These are phyloP conservation scores for Nicotiana obtusifolia DNA, from an alignment of 257 asterid genomes.

Conservation along the genomic window DNA sequence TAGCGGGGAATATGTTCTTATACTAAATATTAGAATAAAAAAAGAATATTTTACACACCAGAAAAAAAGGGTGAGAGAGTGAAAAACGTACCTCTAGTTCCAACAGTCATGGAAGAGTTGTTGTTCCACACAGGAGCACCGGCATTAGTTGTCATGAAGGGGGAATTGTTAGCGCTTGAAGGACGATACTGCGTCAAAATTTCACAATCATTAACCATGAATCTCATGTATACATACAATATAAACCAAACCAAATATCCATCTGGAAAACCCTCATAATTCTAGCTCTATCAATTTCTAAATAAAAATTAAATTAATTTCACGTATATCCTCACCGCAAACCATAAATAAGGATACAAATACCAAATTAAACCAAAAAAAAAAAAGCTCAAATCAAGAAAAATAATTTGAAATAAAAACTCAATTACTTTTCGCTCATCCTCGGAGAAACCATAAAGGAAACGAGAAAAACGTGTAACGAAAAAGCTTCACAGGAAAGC, in stretches of 20 bases:
- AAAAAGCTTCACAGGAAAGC: not conserved
- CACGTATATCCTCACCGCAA: not conserved
- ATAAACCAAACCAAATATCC: not conserved
- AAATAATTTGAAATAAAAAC: not conserved
- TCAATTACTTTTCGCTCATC: not conserved
- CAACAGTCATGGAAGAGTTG: slow-evolving; percentile 75
- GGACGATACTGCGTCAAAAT: slow-evolving; percentile 67
- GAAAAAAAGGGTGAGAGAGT: not conserved
- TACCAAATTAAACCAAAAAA: not conserved
- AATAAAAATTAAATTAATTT: no score
- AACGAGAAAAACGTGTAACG: not conserved
- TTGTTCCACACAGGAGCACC: slow-evolving; percentile 95
- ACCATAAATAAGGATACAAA: not conserved
- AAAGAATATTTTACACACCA: not conserved
- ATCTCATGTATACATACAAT: not conserved
- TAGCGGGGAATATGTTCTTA: not conserved
- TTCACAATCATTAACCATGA: slow-evolving; percentile 8
- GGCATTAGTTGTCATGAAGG: slow-evolving; percentile 74
- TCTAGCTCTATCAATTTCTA: not conserved
- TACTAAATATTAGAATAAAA: not conserved
- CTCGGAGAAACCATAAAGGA: not conserved
- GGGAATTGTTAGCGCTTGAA: slow-evolving; percentile 71
- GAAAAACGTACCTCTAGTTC: slow-evolving; percentile 54
- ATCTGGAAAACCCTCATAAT: not conserved
- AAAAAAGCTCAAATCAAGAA: not conserved